Evolutionary conservation across 352 stramenopile species (phyloP).

Genomic region (Pythium brassicae): DNA sequence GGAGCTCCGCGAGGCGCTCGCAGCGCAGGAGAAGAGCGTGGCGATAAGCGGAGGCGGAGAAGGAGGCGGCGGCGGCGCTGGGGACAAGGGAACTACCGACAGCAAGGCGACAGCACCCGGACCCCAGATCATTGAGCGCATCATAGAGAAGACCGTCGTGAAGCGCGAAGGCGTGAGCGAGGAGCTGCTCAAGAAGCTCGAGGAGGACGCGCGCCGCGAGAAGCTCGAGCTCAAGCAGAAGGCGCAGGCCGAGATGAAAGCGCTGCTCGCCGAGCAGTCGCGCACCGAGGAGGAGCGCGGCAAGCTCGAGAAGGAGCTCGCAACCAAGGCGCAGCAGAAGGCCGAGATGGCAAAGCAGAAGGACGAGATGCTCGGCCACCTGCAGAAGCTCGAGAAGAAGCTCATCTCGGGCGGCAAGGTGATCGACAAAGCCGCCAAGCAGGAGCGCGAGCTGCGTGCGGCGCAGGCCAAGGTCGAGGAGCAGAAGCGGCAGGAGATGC

Average conservation of each 20-base stretch:
- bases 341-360: conserved; percentile 86
- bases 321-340: conserved; percentile 84
- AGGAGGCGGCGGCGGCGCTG: no score
- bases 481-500: conserved; percentile 70
- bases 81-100: no score
- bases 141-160: conserved; percentile 81
- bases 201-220: no score
- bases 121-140: conserved; percentile 62
- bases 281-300: conserved; percentile 86
- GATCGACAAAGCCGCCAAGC: conserved; percentile 91
- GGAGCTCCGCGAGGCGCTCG: conserved; percentile 72
- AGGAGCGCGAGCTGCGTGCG: conserved; percentile 89
- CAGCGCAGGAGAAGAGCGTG: conserved; percentile 33
- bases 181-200: no score
- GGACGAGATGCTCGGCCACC: conserved; percentile 88
- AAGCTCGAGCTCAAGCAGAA: conserved; percentile 14
- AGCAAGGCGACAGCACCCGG: no score
- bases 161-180: conserved; percentile 71
- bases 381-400: conserved; percentile 65
- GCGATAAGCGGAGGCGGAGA: no score
- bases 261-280: conserved; percentile 77
- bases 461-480: conserved; percentile 89
- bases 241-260: conserved; percentile 50
- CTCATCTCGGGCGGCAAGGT: conserved; percentile 93
- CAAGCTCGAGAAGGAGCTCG: conserved; percentile 81